Base-by-base conservation (phyloP, 495 filamentous ascomycete species). In the Neurospora tetrasperma region DNA sequence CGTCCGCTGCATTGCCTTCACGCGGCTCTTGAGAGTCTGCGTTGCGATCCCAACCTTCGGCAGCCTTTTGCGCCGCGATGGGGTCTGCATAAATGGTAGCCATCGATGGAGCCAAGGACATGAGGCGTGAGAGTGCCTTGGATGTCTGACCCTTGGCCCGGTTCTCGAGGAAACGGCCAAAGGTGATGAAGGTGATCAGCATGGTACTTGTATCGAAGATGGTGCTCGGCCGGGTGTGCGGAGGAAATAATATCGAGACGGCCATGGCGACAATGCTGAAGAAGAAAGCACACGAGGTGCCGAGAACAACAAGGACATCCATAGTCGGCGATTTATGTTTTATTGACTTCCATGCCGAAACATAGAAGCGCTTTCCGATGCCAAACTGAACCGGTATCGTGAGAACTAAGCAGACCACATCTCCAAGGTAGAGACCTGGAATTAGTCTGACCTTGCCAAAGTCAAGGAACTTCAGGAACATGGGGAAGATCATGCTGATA, bases 151-250 rank as follows among this genome's bases (percentile, higher is more conserved):
- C 96, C 82, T 99, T 99, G 23, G 96, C 96, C 16, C 92, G 86
- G 76, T 98, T 99, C 80, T 99, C 96, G 10, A 99, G 80, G 84
- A 92, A 98, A 42, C 96, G 89, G 35, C 96, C 94, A 4, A 99
- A 84, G 0, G 93, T 93, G 80, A 97, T 93, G 81, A 98, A 98
- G 0, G 93, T 97, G 78, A 99, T 97, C 31, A 99, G 88, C 96
- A 98, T 99, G 31, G 94, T 98, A 79, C 94, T 97, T 0, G 96
- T 99, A 75, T 99, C 96, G 75, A 98, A 99, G 4, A 98, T 91
- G 7, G 93, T 97, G 71, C 88, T 89, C 3, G 96, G 96, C 27
- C 90, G 87, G 9, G 84, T 86, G 76, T 98, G 94, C 5, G 92
- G 90, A 9, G 86, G 82, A 42, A 86, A 83, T 4, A 91, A 68